Base-by-base conservation (phyloP, 2,329 filamentous ascomycete genomes). In the Neurospora sp. region DNA sequence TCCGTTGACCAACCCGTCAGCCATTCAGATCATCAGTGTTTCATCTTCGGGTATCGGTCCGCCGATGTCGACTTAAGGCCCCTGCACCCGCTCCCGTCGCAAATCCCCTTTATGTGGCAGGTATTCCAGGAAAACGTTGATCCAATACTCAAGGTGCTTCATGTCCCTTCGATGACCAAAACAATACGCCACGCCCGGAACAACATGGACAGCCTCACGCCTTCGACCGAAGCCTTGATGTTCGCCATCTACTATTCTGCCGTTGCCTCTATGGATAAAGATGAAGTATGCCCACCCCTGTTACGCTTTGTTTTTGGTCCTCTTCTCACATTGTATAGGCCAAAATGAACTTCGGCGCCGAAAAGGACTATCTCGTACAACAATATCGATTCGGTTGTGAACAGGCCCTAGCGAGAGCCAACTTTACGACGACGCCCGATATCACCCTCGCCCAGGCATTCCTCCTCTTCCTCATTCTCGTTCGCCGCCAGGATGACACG, bases 71-170 rank as follows among this genome's bases (percentile, higher is more conserved):
- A 93, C 74, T 81, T 93, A 73, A 80, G 84, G 19, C 82, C 84
- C 58, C 81, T 91, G 15, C 91, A 93, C 74, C 91, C 91, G 1
- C 76, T 88, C 0, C 85, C 89, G 0, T 87, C 87, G 1, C 89
- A 90, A 72, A 89, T 91, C 67, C 84, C 84, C 0, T 86, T 87
- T 67, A 87, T 92, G 69, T 93, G 91, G 91, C 85, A 88, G 67
- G 83, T 89, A 11, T 93, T 88, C 78, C 86, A 89, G 72, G 89
- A 92, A 73, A 92, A 91, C 68, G 90, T 93, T 9, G 90, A 93
- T 75, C 89, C 91, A 0, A 78, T 93, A 10, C 83, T 91, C 74
- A 93, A 92, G 77, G 82, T 93, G 13, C 76, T 93, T 8, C 91
- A 94, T 76, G 82, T 91, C 0, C 91, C 90, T 0, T 89, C 89